Conservation (phyloP, 139 green algal species). For the Deuterostichococcus epilithicus region DNA sequence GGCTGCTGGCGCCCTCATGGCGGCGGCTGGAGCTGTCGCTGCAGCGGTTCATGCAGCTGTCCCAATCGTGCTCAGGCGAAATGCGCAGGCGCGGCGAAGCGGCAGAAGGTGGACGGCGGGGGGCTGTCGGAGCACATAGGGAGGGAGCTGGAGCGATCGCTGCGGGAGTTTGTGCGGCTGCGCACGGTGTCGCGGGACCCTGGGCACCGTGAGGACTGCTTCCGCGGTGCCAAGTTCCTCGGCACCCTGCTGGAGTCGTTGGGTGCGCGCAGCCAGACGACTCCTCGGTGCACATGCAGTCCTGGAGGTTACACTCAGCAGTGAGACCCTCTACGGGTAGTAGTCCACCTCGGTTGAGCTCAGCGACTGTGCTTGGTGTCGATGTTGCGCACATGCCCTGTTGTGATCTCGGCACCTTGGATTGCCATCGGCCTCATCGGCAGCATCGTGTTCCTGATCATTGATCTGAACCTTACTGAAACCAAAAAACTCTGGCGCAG, state of each 20-base stretch:
- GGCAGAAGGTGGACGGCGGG: not conserved
- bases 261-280: conserved; percentile 8
- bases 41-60: conserved; percentile 78
- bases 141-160: conserved; percentile 66
- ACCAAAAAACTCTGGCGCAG: conserved; percentile 28
- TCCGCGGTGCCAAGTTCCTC: conserved; percentile 85
- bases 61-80: no score
- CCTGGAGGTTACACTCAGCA: not conserved
- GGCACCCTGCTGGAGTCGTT: conserved; percentile 77
- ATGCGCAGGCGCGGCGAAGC: not conserved
- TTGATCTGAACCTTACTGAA: no score
- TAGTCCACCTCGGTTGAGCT: no score
- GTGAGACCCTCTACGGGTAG: no score
- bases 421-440: no score
- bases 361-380: no score
- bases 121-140: conserved; percentile 24
- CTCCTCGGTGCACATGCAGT: not conserved
- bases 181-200: conserved; percentile 59
- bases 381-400: no score
- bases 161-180: conserved; percentile 83
- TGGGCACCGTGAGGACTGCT: conserved; percentile 73
- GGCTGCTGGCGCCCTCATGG: conserved; percentile 21
- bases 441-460: no score
- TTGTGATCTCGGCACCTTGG: no score
- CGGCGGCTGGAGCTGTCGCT: conserved; percentile 73